Evolutionary conservation across 495 filamentous ascomycete genomes (phyloP), one percentile per base, ranked within the genome.

Genomic region (Aspergillus funiculosus): DNA sequence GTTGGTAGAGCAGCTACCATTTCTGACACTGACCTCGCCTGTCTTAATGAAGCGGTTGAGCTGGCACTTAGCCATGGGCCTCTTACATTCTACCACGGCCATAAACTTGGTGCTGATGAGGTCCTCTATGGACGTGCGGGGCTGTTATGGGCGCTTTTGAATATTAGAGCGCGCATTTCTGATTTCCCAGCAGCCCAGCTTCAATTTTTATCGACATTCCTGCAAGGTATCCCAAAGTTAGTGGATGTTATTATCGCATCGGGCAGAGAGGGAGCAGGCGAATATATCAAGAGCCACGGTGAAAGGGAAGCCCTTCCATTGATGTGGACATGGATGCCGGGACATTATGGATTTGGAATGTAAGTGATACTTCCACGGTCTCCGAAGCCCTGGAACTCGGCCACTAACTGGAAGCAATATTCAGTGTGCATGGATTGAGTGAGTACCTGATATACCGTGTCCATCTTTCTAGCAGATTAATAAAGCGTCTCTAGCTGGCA

Each of bases 321-420:
- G 48, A 75, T 74, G 72, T 75, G 70, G 59, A 45, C 57, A 11
- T 75, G 72, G 72, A 62, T 62, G 60, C 59, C 60, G 46, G 63
- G 56, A 1, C 37, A 66, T 31, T 72, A 66, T 45, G 56, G 54
- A 21, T 56, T 74, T 24, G 72, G 72, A 55, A 59, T 65, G 60
- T 72, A 35, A 59, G 69, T 59, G 19, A 1, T 11, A 7, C 14
- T 31, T n/a, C n/a, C n/a, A n/a, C n/a, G n/a, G n/a, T n/a, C n/a
- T n/a, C n/a, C n/a, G n/a, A n/a, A n/a, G n/a, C n/a, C n/a, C n/a
- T 19, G 4, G 9, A 24, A 30, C 17, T 11, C 14, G 2, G 15
- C 14, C 17, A 5, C 13, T 21, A 7, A 50, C 35, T 54, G 38
- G 56, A 34, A 30, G 11, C 11, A 6, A 9, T 4, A 13, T 29